Base-by-base conservation (phyloP, 805 yeast genomes). In the Priceomyces fermenticarens region DNA sequence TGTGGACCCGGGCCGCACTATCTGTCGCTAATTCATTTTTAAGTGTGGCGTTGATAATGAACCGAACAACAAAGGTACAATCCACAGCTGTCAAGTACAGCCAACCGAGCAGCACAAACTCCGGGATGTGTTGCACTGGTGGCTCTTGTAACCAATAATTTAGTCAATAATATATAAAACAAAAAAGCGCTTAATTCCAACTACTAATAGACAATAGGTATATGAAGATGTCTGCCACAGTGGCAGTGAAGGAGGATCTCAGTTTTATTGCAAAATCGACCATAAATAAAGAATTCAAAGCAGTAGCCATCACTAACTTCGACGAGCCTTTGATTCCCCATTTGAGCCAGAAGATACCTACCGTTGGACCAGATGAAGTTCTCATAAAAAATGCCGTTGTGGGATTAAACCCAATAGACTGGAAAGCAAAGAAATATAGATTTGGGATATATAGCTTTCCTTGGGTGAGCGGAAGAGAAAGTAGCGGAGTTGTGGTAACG, bases 401-500 rank as follows among this genome's bases (percentile, higher is more conserved):
- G 34, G 78, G 78, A 0, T 48, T 73, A 31, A 73, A 73, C 45
- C 78, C 75, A 8, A 61, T 73, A 26, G 78, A 73, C 47, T 73
- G 78, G 78, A 73, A 73, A 49, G 70, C 73, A 6, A 67, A 69
- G 38, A 69, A 66, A 40, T 73, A 65, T 46, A 57, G 60, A 32
- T 73, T 73, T 54, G 76, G 75, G 15, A 63, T 73, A 7, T 67
- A 72, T 45, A 63, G 70, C 10, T 71, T 72, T 42, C 78, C 78
- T 8, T 73, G 78, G 78, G 58, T 73, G 36, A 73, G 71, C 49
- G 78, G 78, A 11, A 55, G 78, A 29, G 78, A 73, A 47, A 58
- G 70, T 34, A 62, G 72, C 16, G 78, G 78, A 0, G 40, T 58
- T 6, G 63, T 73, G 3, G 62, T 60, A 6, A 54, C 62, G 28